Evolutionary conservation across 148 eudicot genomes (phyloP).

Genomic region (Vaccinium corymbosum): DNA sequence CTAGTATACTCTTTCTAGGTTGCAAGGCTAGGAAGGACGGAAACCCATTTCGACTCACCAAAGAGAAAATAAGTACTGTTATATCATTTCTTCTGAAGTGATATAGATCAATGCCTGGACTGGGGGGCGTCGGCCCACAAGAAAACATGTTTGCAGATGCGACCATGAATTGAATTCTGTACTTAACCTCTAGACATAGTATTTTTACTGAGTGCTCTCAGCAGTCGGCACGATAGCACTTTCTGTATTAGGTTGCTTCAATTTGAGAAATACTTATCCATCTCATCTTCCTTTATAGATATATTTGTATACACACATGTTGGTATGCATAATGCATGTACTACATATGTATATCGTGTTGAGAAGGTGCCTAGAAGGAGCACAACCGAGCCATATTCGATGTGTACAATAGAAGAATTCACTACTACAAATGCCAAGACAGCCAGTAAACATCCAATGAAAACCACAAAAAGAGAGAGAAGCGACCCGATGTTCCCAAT

Average conservation of each 20-base stretch:
- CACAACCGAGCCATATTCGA: not conserved
- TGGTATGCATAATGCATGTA: not conserved
- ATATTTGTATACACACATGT: not conserved
- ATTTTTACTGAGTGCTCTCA: not conserved
- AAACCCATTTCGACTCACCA: no score
- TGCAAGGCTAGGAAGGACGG: no score
- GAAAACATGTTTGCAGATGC: no score
- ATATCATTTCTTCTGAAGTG: no score
- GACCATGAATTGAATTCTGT: not conserved
- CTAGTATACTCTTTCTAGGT: no score
- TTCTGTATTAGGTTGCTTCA: not conserved
- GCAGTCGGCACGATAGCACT: no score
- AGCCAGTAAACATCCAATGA: not conserved
- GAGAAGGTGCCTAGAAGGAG: conserved; percentile 7
- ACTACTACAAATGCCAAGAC: not conserved
- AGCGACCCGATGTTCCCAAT: not conserved
- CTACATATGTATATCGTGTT: not conserved
- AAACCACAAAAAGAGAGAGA: not conserved
- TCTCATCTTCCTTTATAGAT: not conserved
- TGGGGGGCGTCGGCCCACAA: no score
- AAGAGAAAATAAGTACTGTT: no score
- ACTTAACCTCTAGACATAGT: not conserved
- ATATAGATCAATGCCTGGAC: no score
- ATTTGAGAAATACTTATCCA: not conserved
- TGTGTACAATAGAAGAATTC: not conserved